Conservation (phyloP, 768 basidiomycete genomes). For the Trametes villosa region DNA sequence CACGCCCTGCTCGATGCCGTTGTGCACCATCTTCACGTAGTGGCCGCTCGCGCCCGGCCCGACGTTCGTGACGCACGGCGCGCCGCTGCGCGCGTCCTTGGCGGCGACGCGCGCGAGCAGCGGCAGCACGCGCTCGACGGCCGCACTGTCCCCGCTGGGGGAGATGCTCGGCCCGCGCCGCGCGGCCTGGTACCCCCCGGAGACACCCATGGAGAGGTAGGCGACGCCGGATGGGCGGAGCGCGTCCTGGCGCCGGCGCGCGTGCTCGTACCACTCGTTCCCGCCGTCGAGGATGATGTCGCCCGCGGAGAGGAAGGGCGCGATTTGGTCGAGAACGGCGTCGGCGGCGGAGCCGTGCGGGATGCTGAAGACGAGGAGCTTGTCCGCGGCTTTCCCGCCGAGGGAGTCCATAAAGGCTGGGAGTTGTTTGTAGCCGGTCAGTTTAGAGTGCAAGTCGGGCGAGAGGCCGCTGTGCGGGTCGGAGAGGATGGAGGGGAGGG, state of each 20-base stretch:
- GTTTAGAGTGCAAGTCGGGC: constrained; percentile 13
- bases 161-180: constrained; percentile 28
- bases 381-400: constrained; percentile 18
- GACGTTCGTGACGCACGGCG: constrained; percentile 24
- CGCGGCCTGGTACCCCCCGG: constrained; percentile 30
- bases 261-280: constrained; percentile 30
- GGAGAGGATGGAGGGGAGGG: constrained; percentile 5
- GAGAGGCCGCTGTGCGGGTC: constrained; percentile 12
- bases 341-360: constrained; percentile 31
- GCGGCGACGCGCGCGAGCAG: constrained; percentile 26
- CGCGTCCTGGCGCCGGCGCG: constrained; percentile 22
- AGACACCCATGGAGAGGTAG: constrained; percentile 30
- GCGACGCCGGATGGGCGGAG: constrained; percentile 18
- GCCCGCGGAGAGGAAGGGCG: constrained; percentile 17
- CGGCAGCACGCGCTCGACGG: constrained; percentile 26
- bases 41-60: constrained; percentile 28
- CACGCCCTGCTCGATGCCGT: constrained; percentile 33
- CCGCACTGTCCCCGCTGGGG: constrained; percentile 25
- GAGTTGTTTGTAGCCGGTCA: constrained; percentile 27
- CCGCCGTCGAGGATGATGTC: constrained; percentile 32
- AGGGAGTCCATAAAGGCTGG: constrained; percentile 22
- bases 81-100: constrained; percentile 23
- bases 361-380: constrained; percentile 31
- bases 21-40: constrained; percentile 34
- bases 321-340: constrained; percentile 19